Evolutionary conservation across 768 basidiomycete species (phyloP).

Genomic region (Pisolithus orientalis): DNA sequence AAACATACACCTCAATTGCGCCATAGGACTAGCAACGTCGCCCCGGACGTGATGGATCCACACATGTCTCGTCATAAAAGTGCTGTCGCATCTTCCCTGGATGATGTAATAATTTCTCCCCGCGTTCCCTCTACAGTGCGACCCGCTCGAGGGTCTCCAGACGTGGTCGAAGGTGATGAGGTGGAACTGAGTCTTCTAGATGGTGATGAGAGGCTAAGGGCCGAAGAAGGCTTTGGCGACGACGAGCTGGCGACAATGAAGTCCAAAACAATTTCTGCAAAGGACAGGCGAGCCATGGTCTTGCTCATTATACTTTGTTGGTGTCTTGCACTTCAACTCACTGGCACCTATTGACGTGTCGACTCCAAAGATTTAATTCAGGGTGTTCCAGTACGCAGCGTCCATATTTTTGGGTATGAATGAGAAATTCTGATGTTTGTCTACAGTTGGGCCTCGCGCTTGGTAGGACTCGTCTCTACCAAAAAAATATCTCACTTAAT

Average conservation of each 20-base stretch:
- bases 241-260: slow-evolving; percentile 29
- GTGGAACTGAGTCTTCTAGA: slow-evolving; percentile 57
- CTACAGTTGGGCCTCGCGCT: slow-evolving; percentile 81
- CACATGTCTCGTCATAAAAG: slow-evolving; percentile 35
- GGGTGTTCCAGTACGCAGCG: slow-evolving; percentile 74
- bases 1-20: slow-evolving; percentile 22
- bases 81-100: slow-evolving; percentile 52
- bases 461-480: slow-evolving; percentile 36
- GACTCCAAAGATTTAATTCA: slow-evolving; percentile 61
- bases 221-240: slow-evolving; percentile 38
- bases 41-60: slow-evolving; percentile 32
- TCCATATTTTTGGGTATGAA: slow-evolving; percentile 4
- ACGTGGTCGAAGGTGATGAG: slow-evolving; percentile 37
- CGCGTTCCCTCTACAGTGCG: slow-evolving; percentile 39
- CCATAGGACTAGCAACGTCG: slow-evolving; percentile 22
- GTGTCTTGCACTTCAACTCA: slow-evolving; percentile 27
- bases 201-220: slow-evolving; percentile 47
- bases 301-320: slow-evolving; percentile 83
- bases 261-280: slow-evolving; percentile 52
- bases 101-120: slow-evolving; percentile 53
- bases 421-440: neutral
- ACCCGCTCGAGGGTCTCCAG: slow-evolving; percentile 26
- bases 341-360: slow-evolving; percentile 11
- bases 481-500: slow-evolving; percentile 1
- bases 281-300: slow-evolving; percentile 81